phyloP scores from a whole-genome alignment of 306 rosid species.

The Dalbergia oliveri region DNA sequence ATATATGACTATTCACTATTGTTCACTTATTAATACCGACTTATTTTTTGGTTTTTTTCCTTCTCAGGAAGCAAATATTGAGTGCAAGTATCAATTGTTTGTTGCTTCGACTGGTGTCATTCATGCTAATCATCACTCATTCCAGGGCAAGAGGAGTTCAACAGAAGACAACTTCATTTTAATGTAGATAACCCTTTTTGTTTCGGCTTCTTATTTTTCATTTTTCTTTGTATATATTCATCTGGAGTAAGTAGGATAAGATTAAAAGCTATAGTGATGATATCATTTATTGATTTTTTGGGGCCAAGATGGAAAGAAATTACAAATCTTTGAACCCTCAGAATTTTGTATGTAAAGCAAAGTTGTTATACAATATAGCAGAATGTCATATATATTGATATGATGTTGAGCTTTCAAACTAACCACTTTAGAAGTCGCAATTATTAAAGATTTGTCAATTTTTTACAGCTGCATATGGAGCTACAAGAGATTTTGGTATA shows the following conservation, averaged over 20 bases:
- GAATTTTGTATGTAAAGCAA: slow-evolving; percentile 47
- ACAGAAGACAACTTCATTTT: slow-evolving; percentile 32
- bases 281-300: slow-evolving; percentile 49
- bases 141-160: slow-evolving; percentile 40
- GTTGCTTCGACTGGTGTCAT: slow-evolving; percentile 17
- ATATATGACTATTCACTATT: neutral
- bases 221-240: slow-evolving; percentile 42
- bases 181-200: slow-evolving; percentile 50
- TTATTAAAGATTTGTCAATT: slow-evolving; percentile 2
- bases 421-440: slow-evolving; percentile 25
- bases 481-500: slow-evolving; percentile 1
- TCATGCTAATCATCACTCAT: slow-evolving; percentile 22
- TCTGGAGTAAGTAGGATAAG: slow-evolving; percentile 46
- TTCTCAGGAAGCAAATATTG: slow-evolving; percentile 40
- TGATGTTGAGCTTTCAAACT: slow-evolving; percentile 13
- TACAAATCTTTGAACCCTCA: slow-evolving; percentile 45
- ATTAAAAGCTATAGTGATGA: slow-evolving; percentile 46
- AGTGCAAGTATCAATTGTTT: slow-evolving; percentile 31
- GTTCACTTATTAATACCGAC: neutral
- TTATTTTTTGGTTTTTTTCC: neutral
- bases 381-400: slow-evolving; percentile 24
- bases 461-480: slow-evolving; percentile 13
- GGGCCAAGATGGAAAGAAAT: slow-evolving; percentile 41
- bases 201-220: slow-evolving; percentile 7
- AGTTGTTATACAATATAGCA: slow-evolving; percentile 29